phyloP scores from a whole-genome alignment of 306 rosid genomes.

The Fragaria ananassa region DNA sequence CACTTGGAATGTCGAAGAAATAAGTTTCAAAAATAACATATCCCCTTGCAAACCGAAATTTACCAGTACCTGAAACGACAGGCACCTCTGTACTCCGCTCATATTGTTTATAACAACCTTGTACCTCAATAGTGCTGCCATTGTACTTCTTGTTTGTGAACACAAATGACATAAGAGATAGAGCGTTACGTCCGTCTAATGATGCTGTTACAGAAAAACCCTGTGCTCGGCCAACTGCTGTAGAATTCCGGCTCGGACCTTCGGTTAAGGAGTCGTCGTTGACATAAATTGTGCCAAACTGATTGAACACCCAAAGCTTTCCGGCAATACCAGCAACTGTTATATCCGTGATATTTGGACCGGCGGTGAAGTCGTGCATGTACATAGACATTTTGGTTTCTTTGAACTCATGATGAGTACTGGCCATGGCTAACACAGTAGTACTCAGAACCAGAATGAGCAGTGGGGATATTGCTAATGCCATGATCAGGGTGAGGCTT shows the following conservation, averaged over 20 bases:
- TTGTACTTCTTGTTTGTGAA: slow-evolving; percentile 21
- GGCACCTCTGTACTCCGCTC: slow-evolving; percentile 32
- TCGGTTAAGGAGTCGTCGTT: background rate
- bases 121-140: slow-evolving; percentile 16
- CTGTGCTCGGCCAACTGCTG: background rate
- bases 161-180: background rate
- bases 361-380: no score
- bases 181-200: background rate
- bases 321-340: background rate
- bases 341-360: background rate
- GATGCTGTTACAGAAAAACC: background rate
- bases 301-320: background rate
- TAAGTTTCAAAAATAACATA: slow-evolving; percentile 26
- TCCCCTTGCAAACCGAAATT: slow-evolving; percentile 44
- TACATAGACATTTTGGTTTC: no score
- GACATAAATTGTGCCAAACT: background rate
- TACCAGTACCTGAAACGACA: slow-evolving; percentile 56
- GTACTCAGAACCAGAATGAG: no score
- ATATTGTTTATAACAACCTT: background rate
- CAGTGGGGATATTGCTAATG: no score
- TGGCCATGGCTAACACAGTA: no score
- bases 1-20: background rate
- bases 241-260: background rate
- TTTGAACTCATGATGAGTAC: no score
- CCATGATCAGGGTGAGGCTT: no score